A percentile compares a stretch with the other conserved stretches of the same genome.
Conservation (phyloP, 2,329 filamentous ascomycete genomes). For the Sarocladium brachiariae region DNA sequence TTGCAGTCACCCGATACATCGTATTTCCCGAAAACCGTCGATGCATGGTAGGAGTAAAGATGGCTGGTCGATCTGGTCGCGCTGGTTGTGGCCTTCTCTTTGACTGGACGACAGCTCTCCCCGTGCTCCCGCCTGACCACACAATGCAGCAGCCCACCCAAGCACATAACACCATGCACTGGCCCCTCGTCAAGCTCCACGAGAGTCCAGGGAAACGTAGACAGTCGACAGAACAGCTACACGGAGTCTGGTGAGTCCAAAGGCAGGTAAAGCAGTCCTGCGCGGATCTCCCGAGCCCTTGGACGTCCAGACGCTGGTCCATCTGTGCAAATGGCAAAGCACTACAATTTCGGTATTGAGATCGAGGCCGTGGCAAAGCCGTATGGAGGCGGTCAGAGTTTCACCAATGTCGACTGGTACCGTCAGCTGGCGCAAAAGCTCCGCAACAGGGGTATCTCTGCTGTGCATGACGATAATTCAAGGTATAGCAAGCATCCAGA, state of each 20-base stretch:
- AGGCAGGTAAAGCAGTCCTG: constrained; percentile 6
- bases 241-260: neutral
- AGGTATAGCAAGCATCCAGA: constrained; percentile 34
- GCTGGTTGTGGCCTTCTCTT: neutral
- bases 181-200: neutral
- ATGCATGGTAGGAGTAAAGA: neutral
- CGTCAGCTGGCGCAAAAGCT: constrained; percentile 32
- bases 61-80: neutral
- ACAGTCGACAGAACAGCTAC: neutral
- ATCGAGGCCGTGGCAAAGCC: constrained; percentile 31
- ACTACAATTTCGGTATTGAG: constrained; percentile 35
- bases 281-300: neutral
- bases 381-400: constrained; percentile 28
- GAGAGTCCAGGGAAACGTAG: neutral
- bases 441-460: constrained; percentile 29
- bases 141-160: neutral
- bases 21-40: neutral
- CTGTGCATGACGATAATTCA: constrained; percentile 30
- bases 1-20: neutral
- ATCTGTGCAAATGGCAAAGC: constrained; percentile 9
- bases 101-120: constrained; percentile 1
- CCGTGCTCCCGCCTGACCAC: neutral
- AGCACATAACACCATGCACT: neutral
- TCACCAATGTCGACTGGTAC: constrained; percentile 34
- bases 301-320: neutral